Evolutionary conservation across 169 alveolate genomes (phyloP).

Genomic region (Plasmodium cynomolgi): DNA sequence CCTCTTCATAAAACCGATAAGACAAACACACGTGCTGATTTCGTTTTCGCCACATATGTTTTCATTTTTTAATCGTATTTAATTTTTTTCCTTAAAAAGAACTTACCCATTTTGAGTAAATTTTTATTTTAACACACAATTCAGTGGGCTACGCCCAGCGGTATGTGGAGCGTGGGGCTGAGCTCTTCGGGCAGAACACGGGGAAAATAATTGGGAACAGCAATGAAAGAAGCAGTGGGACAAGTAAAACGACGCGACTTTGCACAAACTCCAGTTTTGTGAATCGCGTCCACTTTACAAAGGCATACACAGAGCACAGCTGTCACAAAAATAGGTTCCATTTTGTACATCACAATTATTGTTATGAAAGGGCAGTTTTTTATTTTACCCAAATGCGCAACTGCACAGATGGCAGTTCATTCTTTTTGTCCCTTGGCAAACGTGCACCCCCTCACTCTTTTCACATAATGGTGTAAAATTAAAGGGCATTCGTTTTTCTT

Average conservation of each 20-base stretch:
- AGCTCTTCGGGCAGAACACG: background rate
- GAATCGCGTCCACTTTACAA: background rate
- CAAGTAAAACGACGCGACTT: background rate
- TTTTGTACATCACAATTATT: background rate
- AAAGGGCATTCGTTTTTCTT: background rate
- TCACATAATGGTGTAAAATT: background rate
- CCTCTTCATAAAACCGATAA: background rate
- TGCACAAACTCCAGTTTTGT: background rate
- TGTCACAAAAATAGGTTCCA: background rate
- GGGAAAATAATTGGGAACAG: background rate
- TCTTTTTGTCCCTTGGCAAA: background rate
- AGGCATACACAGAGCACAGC: background rate
- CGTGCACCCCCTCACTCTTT: background rate
- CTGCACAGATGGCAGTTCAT: background rate
- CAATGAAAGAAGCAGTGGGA: background rate
- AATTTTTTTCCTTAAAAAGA: constrained; percentile 4
- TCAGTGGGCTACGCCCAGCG: background rate
- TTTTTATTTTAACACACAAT: constrained; percentile 6
- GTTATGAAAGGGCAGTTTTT: background rate
- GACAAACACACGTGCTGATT: constrained; percentile 7
- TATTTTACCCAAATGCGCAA: background rate
- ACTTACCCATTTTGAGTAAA: background rate
- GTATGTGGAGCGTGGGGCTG: background rate
- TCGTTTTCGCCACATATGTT: constrained; percentile 1
- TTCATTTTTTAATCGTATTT: constrained; percentile 20